phyloP scores from a whole-genome alignment of 805 yeast species.

The Brettanomyces custersianus region DNA sequence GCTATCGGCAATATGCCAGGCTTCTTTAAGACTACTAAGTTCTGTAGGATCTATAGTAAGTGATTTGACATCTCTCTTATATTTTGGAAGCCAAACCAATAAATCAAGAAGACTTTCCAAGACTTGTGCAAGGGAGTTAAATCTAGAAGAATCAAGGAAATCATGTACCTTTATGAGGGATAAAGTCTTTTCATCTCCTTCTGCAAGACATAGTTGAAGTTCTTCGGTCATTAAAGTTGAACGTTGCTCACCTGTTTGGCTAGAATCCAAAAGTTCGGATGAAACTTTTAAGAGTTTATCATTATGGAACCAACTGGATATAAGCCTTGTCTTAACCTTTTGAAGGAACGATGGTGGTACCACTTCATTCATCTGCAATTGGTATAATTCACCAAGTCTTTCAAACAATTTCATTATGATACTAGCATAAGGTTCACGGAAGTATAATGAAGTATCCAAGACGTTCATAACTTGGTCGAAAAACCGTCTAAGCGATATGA shows the following conservation, averaged over 20 bases:
- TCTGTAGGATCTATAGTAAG: conserved; percentile 6
- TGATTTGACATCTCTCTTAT: conserved; percentile 31
- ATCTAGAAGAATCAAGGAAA: conserved; percentile 36
- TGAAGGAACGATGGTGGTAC: conserved; percentile 12
- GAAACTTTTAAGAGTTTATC: conserved; percentile 24
- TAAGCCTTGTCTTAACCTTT: conserved; percentile 7
- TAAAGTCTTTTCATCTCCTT: conserved; percentile 15
- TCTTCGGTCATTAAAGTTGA: conserved; percentile 18
- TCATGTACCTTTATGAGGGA: conserved; percentile 35
- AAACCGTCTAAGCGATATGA: conserved; percentile 33
- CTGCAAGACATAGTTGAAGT: conserved; percentile 17
- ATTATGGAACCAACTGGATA: conserved; percentile 28
- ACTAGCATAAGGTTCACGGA: conserved; percentile 46
- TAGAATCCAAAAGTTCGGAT: conserved; percentile 18
- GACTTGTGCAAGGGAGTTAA: conserved; percentile 43
- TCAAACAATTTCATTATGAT: conserved; percentile 33
- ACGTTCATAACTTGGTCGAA: conserved; percentile 42
- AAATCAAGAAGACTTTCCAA: conserved; percentile 50
- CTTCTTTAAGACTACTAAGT: conserved; percentile 17
- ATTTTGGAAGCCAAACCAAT: conserved; percentile 47
- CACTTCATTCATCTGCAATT: conserved; percentile 22
- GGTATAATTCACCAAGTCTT: conserved; percentile 29
- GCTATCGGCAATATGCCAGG: conserved; percentile 21
- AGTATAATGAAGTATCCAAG: conserved; percentile 52
- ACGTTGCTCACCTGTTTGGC: conserved; percentile 9